Evolutionary conservation across 2,329 filamentous ascomycete species (phyloP), one percentile per base, ranked within the genome.

Genomic region (Esteya vermicola): DNA sequence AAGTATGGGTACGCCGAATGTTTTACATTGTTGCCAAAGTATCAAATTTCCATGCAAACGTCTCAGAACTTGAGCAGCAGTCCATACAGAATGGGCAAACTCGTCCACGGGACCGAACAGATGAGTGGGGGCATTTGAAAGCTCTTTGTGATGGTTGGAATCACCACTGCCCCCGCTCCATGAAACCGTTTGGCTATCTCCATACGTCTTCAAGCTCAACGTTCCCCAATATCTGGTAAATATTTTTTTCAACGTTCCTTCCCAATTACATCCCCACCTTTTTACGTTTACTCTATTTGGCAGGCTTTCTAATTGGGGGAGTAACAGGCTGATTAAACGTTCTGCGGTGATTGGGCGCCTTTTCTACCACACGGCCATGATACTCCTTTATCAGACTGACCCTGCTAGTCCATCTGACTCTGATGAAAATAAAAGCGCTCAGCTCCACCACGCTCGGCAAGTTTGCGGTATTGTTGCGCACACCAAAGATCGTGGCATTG

Each of bases 401-500:
- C 88, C 88, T 0, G 57, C 81, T 38, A 68, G 78, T 28, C 64
- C 72, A 10, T 62, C 69, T 8, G 67, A 74, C 28, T 64, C 65
- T 16, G 64, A 74, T 4, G 79, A 85, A 44, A 84, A 89, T 73
- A 72, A 71, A 35, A 65, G 70, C 5, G 69, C 82, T 52, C 78
- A 82, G 50, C 66, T 79, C 36, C 73, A 75, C 45, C 85, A 95
- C 53, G 81, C 85, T 0, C 79, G 82, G 48, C 80, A 88, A 54
- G 80, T 93, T 20, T 95, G 88, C 54, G 89, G 89, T 13, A 93
- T 96, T 45, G 78, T 84, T 20, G 83, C 85, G 3, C 85, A 93
- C 54, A 77, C 81, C 38, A 83, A 86, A 51, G 85, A 93, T 54
- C 70, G 75, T 21, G 84, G 83, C 22, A 76, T 94, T 25, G 77